Evolutionary conservation across 2,329 filamentous ascomycete genomes (phyloP).

Genomic region (Pleoardoris graminearum): DNA sequence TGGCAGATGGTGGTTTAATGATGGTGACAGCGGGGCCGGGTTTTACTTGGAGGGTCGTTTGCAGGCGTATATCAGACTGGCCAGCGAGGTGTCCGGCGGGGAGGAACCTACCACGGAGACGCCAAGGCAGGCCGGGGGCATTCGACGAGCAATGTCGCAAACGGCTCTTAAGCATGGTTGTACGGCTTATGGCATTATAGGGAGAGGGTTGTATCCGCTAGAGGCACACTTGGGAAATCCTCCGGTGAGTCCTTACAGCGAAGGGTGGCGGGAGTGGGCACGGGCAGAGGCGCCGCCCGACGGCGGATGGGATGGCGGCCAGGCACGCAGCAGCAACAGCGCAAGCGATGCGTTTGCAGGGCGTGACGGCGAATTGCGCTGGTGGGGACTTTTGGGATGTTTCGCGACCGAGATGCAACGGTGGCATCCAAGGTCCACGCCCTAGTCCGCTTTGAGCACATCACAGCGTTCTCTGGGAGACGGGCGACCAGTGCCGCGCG

Average conservation of each 20-base stretch:
- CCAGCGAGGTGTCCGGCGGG: constrained; percentile 20
- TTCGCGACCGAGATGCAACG: constrained; percentile 10
- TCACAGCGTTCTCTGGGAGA: constrained; percentile 3
- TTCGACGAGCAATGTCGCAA: constrained; percentile 45
- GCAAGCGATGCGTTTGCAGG: constrained; percentile 13
- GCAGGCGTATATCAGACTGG: constrained; percentile 32
- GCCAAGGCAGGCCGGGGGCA: constrained; percentile 41
- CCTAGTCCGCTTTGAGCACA: constrained; percentile 26
- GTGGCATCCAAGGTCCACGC: constrained; percentile 4
- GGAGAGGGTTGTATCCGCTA: constrained; percentile 48
- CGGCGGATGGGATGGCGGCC: constrained; percentile 8
- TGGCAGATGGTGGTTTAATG: constrained; percentile 25
- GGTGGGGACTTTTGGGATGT: constrained; percentile 31
- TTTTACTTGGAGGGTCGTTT: constrained; percentile 22
- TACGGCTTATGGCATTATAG: constrained; percentile 41
- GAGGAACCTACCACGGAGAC: constrained; percentile 32
- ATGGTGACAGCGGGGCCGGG: constrained; percentile 33
- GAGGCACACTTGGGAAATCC: constrained; percentile 34
- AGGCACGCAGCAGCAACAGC: constrained; percentile 9
- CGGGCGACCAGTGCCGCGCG: constrained; percentile 22
- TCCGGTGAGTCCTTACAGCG: constrained; percentile 21
- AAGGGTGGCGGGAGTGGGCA: constrained; percentile 26
- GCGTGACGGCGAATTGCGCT: constrained; percentile 32
- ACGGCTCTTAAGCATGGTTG: constrained; percentile 44
- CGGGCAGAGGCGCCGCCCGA: constrained; percentile 2